Percentiles rank a stretch among this genome's conserved stretches.
Conservation (phyloP, 306 rosid genomes). For the Rosa persica region DNA sequence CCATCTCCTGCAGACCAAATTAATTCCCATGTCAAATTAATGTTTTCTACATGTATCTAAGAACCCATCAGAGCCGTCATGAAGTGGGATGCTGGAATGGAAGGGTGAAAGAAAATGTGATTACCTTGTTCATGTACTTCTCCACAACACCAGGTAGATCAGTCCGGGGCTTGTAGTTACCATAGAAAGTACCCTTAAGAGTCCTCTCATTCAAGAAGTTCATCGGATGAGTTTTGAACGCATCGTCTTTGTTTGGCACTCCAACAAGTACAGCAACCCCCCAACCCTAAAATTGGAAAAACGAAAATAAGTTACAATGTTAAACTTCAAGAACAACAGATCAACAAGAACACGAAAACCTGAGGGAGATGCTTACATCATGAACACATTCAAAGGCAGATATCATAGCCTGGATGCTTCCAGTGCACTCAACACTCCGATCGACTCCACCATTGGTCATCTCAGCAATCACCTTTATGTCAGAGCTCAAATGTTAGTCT, state of each 20-base stretch:
- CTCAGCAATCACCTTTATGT: conserved; percentile 65
- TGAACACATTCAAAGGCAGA: conserved; percentile 96
- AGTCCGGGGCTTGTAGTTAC: conserved; percentile 81
- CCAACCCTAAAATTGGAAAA: conserved; percentile 62
- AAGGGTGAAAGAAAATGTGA: not conserved
- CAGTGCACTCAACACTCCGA: conserved; percentile 85
- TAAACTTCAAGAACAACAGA: not conserved
- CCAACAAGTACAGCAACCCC: conserved; percentile 96
- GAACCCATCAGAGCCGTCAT: not conserved
- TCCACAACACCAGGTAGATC: conserved; percentile 81
- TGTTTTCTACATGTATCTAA: not conserved
- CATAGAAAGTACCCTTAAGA: conserved; percentile 87
- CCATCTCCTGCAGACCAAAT: conserved; percentile 55
- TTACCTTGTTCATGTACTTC: conserved; percentile 62
- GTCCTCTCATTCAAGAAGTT: conserved; percentile 80
- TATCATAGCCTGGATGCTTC: conserved; percentile 84
- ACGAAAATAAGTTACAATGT: not conserved
- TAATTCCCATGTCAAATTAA: not conserved
- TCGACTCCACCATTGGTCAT: conserved; percentile 93
- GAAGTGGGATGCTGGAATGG: not conserved
- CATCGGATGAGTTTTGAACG: conserved; percentile 75
- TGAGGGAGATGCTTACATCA: conserved; percentile 43
- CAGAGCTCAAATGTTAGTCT: conserved; percentile 21
- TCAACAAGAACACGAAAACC: not conserved
- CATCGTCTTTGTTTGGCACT: conserved; percentile 80